Evolutionary conservation across 306 rosid species (phyloP).

Genomic region (Lablab purpureus): DNA sequence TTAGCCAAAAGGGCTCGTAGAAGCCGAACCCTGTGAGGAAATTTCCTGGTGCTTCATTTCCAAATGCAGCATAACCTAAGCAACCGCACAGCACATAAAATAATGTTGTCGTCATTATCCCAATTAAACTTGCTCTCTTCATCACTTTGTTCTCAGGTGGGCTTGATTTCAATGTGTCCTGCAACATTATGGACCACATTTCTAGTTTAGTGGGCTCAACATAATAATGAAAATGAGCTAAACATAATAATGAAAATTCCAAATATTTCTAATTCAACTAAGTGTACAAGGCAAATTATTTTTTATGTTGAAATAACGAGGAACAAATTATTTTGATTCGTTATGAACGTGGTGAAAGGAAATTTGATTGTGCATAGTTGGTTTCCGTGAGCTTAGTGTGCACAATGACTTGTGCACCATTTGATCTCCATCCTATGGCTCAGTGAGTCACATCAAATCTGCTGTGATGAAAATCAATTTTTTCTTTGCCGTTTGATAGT

Average conservation of each 20-base stretch:
- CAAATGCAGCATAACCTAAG: constrained; percentile 81
- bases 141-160: constrained; percentile 73
- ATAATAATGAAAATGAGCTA: not conserved
- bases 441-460: not conserved
- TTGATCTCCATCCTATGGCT: not conserved
- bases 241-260: not conserved
- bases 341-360: not conserved
- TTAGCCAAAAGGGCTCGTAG: constrained; percentile 83
- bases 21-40: constrained; percentile 86
- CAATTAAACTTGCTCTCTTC: constrained; percentile 70
- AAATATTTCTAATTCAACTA: not conserved
- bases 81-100: constrained; percentile 77
- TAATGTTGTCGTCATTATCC: constrained; percentile 63
- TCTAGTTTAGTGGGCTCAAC: not conserved
- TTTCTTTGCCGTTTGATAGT: not conserved
- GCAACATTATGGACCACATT: constrained; percentile 31
- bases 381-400: not conserved
- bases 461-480: not conserved
- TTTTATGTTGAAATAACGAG: not conserved
- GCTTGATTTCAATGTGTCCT: constrained; percentile 73
- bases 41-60: constrained; percentile 76
- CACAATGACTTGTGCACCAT: not conserved
- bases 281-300: not conserved
- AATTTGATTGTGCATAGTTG: not conserved
- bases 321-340: not conserved